phyloP scores from a whole-genome alignment of 192 early-diverging fungal species.

The Podila clonocystis region DNA sequence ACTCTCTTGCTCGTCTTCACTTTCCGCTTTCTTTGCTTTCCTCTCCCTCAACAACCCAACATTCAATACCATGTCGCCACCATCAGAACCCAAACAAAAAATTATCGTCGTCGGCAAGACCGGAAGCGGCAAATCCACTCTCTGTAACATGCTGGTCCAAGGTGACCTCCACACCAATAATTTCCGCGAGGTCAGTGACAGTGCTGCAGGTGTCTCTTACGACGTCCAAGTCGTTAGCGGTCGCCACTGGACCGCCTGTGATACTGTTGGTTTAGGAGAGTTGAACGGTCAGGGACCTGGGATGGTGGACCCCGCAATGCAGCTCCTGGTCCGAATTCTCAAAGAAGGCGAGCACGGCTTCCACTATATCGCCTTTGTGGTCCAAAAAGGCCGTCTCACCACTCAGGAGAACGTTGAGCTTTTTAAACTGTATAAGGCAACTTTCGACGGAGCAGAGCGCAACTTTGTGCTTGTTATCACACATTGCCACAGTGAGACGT shows the following conservation, averaged over 20 bases:
- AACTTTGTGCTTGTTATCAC: conserved; percentile 33
- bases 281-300: background rate
- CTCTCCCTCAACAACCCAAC: too few species aligned
- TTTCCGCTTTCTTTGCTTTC: too few species aligned
- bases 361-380: conserved; percentile 29
- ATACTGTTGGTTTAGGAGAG: conserved; percentile 29
- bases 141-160: conserved; percentile 30
- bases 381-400: conserved; percentile 7
- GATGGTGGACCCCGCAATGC: background rate
- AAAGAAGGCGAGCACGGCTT: background rate
- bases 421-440: conserved; percentile 27
- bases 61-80: too few species aligned
- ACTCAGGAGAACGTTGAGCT: conserved; percentile 8
- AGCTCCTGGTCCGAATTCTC: conserved; percentile 1
- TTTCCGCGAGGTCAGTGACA: conserved; percentile 5
- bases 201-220: conserved; percentile 10
- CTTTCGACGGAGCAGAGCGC: conserved; percentile 6
- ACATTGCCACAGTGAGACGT: conserved; percentile 4
- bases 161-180: conserved; percentile 9
- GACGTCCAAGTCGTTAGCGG: conserved; percentile 1
- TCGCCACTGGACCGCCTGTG: conserved; percentile 18
- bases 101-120: conserved; percentile 24
- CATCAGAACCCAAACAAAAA: background rate
- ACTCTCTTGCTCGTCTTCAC: too few species aligned
- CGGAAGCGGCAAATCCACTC: conserved; percentile 26